Evolutionary conservation across 139 green algal genomes (phyloP).

Genomic region (Axilococcus clingmanii): DNA sequence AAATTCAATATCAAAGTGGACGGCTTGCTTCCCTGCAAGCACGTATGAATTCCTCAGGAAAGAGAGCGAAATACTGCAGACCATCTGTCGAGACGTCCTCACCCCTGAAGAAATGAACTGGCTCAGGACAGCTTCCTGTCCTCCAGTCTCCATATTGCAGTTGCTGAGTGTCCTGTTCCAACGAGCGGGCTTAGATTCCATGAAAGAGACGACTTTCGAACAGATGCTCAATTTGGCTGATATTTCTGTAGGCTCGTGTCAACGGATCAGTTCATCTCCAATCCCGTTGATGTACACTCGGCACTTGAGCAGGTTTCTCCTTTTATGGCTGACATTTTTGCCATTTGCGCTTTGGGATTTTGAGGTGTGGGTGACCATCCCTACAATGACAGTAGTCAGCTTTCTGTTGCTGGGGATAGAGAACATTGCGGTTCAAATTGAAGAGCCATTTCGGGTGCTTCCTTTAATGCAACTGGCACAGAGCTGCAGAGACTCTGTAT

Average conservation of each 20-base stretch:
- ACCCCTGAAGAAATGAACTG: conserved; percentile 6
- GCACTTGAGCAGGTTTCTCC: conserved; percentile 62
- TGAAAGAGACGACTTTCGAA: conserved; percentile 9
- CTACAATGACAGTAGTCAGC: neutral
- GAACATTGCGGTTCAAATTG: conserved; percentile 19
- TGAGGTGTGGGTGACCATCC: conserved; percentile 4
- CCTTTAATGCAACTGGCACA: conserved; percentile 51
- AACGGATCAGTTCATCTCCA: conserved; percentile 14
- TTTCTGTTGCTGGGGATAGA: conserved; percentile 25
- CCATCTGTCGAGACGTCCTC: neutral
- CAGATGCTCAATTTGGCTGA: conserved; percentile 5
- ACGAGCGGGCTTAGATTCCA: conserved; percentile 36
- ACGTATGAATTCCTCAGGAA: neutral
- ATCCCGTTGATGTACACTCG: conserved; percentile 19
- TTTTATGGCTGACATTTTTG: conserved; percentile 57
- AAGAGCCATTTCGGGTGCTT: conserved; percentile 18
- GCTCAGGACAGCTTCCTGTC: conserved; percentile 8
- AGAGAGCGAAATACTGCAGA: neutral
- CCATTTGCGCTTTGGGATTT: conserved; percentile 34
- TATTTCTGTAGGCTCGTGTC: conserved; percentile 5
- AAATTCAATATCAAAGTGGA: neutral
- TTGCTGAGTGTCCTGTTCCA: conserved; percentile 29
- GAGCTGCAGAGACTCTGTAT: neutral
- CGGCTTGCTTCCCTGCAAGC: conserved; percentile 6
- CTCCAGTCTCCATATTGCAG: conserved; percentile 11